Evolutionary conservation across 2,329 filamentous ascomycete species (phyloP).

Genomic region (Curvularia hawaiiensis): DNA sequence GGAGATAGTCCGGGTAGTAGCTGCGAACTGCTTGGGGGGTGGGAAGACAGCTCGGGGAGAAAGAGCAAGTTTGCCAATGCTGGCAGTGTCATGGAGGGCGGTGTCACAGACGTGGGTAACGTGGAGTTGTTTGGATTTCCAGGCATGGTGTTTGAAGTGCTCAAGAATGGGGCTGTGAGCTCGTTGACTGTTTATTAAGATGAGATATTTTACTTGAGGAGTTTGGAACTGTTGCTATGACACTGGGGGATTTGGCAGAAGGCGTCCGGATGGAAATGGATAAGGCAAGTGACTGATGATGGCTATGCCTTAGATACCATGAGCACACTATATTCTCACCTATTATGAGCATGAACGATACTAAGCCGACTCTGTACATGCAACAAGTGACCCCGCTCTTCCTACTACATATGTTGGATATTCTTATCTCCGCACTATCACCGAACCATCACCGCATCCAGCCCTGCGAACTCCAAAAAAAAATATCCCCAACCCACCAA

Average conservation of each 20-base stretch:
- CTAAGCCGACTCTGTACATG: background rate
- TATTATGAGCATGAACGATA: background rate
- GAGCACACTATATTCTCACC: background rate
- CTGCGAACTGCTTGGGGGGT: slow-evolving; percentile 66
- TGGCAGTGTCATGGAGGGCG: slow-evolving; percentile 47
- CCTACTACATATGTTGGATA: too few relatives aligned
- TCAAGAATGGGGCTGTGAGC: slow-evolving; percentile 90
- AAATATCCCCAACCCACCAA: slow-evolving; percentile 15
- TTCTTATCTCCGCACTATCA: slow-evolving; percentile 14
- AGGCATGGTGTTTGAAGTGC: slow-evolving; percentile 90
- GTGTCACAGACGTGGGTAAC: slow-evolving; percentile 63
- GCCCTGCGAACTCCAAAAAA: slow-evolving; percentile 16
- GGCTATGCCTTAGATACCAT: background rate
- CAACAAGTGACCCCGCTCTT: too few relatives aligned
- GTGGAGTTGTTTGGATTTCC: slow-evolving; percentile 94
- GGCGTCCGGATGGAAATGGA: background rate
- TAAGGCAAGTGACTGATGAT: background rate
- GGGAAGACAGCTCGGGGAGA: slow-evolving; percentile 69
- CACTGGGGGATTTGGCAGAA: background rate
- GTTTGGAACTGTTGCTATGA: background rate
- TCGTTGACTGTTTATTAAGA: slow-evolving; percentile 83
- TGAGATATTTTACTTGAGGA: background rate
- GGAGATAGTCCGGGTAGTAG: slow-evolving; percentile 90
- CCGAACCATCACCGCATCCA: slow-evolving; percentile 21
- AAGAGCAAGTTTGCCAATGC: slow-evolving; percentile 43